Conservation (phyloP, 164 flowering plant species). For the Pachysandra terminalis region DNA sequence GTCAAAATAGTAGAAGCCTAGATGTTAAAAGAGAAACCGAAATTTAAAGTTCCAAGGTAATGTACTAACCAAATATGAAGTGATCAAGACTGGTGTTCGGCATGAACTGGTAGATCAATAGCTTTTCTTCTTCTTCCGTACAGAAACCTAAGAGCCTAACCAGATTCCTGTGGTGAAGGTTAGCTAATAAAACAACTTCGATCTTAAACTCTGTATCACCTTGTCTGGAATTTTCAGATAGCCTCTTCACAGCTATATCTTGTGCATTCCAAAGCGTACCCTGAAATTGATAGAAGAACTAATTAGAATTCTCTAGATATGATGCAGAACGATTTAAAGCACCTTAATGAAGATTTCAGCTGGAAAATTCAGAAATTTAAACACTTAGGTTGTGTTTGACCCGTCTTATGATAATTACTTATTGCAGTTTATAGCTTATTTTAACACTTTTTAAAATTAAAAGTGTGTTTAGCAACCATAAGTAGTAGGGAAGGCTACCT, state of each 20-base stretch:
- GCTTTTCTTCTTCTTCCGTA: slow-evolving; percentile 5
- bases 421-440: too few species aligned
- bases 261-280: slow-evolving; percentile 12
- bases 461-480: too few species aligned
- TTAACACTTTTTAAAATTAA: too few species aligned
- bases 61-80: slow-evolving; percentile 2
- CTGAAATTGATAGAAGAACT: not conserved
- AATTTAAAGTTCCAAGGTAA: not conserved
- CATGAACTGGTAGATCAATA: slow-evolving; percentile 11
- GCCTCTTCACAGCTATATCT: slow-evolving; percentile 20
- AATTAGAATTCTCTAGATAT: too few species aligned
- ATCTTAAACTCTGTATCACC: slow-evolving; percentile 10
- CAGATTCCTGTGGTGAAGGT: slow-evolving; percentile 17
- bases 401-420: too few species aligned
- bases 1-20: too few species aligned
- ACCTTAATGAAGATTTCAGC: not conserved
- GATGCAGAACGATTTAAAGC: not conserved
- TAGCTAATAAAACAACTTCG: slow-evolving; percentile 8
- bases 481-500: too few species aligned
- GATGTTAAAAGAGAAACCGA: not conserved
- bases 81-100: not conserved
- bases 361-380: not conserved
- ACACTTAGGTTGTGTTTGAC: not conserved
- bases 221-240: slow-evolving; percentile 7
- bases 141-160: slow-evolving; percentile 12